phyloP scores from a whole-genome alignment of 371 early-diverging fungal genomes.

The Saksenaea vasiformis region DNA sequence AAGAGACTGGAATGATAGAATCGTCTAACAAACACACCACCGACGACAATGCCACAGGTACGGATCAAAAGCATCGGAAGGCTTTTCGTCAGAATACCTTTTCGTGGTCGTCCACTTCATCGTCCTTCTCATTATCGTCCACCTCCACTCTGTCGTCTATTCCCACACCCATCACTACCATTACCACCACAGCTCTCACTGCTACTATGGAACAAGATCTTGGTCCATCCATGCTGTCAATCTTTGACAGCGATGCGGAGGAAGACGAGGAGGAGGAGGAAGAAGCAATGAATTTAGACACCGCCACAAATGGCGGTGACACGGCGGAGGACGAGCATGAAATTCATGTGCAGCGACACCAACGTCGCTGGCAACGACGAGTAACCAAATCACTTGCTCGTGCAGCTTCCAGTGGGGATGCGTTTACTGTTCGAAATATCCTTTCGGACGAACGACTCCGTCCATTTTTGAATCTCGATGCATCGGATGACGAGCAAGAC shows the following conservation, averaged over 20 bases:
- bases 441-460: conserved; percentile 51
- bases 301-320: conserved; percentile 4
- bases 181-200: conserved; percentile 9
- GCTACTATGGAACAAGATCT: background rate
- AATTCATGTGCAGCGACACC: conserved; percentile 14
- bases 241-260: conserved; percentile 6
- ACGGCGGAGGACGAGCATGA: background rate
- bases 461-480: conserved; percentile 72
- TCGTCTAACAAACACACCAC: background rate
- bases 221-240: background rate
- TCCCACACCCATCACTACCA: conserved; percentile 8
- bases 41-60: background rate
- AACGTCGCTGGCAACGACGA: conserved; percentile 17
- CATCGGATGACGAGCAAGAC: conserved; percentile 65
- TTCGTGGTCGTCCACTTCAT: conserved; percentile 13
- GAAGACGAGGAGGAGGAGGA: conserved; percentile 14
- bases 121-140: conserved; percentile 7
- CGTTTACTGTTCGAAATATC: conserved; percentile 81
- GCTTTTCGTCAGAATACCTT: background rate
- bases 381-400: conserved; percentile 46
- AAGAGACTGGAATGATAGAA: background rate
- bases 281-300: conserved; percentile 3
- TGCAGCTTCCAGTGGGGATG: conserved; percentile 82
- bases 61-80: background rate
- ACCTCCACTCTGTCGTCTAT: conserved; percentile 6